Conservation (phyloP, 768 basidiomycete genomes). For the Hydnum rufescens region DNA sequence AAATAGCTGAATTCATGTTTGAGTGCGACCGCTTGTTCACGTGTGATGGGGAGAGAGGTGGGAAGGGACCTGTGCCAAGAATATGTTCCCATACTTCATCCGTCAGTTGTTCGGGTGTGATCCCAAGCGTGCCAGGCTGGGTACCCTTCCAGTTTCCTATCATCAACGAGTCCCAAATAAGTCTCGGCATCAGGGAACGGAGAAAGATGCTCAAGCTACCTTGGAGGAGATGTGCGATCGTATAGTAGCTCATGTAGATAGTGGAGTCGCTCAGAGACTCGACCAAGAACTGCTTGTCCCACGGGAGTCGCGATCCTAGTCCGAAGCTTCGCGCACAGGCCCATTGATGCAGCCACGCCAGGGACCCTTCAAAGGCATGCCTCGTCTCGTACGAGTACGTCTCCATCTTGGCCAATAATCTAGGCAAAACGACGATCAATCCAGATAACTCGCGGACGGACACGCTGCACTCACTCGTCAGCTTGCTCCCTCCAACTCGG, state of each 20-base stretch:
- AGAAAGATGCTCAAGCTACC: conserved; percentile 26
- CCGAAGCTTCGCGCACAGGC: conserved; percentile 98
- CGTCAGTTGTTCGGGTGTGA: conserved; percentile 82
- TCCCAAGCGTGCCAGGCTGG: conserved; percentile 60
- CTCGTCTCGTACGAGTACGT: conserved; percentile 83
- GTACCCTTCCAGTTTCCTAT: conserved; percentile 60
- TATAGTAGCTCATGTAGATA: conserved; percentile 97
- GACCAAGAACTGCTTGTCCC: conserved; percentile 92
- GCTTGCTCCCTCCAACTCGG: conserved; percentile 68
- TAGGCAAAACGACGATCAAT: conserved; percentile 16
- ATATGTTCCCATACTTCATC: conserved; percentile 97
- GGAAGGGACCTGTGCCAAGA: conserved; percentile 61
- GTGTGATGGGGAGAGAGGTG: conserved; percentile 30
- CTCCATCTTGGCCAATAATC: conserved; percentile 69
- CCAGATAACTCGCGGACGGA: not conserved
- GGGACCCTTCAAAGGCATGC: conserved; percentile 73
- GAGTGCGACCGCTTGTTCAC: conserved; percentile 63
- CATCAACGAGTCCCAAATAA: conserved; percentile 15
- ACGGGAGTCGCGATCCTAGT: conserved; percentile 84
- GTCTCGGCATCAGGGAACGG: not conserved
- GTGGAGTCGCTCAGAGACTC: conserved; percentile 96
- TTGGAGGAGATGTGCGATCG: conserved; percentile 78
- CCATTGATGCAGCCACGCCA: conserved; percentile 96
- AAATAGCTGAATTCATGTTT: conserved; percentile 90
- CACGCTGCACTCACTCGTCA: conserved; percentile 52